Percentiles rank a stretch among this genome's conserved stretches.
Evolutionary conservation across 2,329 filamentous ascomycete species (phyloP).

Genomic region (Cytospora paraplurivora): DNA sequence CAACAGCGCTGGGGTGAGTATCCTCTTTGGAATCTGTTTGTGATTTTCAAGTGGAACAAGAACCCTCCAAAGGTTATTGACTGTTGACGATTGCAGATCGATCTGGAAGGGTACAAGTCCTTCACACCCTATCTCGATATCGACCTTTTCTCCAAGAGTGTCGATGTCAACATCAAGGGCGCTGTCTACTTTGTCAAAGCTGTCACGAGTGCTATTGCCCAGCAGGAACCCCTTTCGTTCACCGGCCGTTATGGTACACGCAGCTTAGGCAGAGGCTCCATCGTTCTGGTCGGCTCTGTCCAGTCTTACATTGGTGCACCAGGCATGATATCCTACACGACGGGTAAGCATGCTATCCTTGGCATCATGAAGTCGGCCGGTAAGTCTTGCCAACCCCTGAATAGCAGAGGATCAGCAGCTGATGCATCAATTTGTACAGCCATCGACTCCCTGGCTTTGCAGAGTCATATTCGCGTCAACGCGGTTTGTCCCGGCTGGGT

Average conservation of each 20-base stretch:
- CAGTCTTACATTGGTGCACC: neutral
- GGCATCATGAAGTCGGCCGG: slow-evolving; percentile 8
- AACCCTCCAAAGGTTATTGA: neutral
- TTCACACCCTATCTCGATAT: slow-evolving; percentile 8
- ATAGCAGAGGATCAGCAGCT: neutral
- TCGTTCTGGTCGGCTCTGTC: slow-evolving; percentile 5
- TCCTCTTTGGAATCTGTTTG: neutral
- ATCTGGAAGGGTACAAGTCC: neutral
- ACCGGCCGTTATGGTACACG: slow-evolving; percentile 7
- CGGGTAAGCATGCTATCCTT: slow-evolving; percentile 7
- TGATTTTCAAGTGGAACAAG: neutral
- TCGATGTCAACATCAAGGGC: slow-evolving; percentile 7
- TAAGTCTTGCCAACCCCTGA: neutral
- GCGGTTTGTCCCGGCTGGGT: slow-evolving; percentile 38
- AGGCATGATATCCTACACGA: slow-evolving; percentile 11
- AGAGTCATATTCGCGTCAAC: slow-evolving; percentile 39
- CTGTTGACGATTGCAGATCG: slow-evolving; percentile 1
- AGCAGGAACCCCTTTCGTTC: slow-evolving; percentile 5
- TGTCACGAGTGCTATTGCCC: slow-evolving; percentile 1
- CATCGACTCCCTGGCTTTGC: slow-evolving; percentile 31
- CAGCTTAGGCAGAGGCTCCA: slow-evolving; percentile 9
- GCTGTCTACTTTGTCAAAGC: slow-evolving; percentile 2
- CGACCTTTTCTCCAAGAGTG: neutral
- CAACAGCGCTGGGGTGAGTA: slow-evolving; percentile 19
- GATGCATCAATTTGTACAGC: neutral